phyloP scores from a whole-genome alignment of 2,329 filamentous ascomycete species.

The Xylaria sp. region DNA sequence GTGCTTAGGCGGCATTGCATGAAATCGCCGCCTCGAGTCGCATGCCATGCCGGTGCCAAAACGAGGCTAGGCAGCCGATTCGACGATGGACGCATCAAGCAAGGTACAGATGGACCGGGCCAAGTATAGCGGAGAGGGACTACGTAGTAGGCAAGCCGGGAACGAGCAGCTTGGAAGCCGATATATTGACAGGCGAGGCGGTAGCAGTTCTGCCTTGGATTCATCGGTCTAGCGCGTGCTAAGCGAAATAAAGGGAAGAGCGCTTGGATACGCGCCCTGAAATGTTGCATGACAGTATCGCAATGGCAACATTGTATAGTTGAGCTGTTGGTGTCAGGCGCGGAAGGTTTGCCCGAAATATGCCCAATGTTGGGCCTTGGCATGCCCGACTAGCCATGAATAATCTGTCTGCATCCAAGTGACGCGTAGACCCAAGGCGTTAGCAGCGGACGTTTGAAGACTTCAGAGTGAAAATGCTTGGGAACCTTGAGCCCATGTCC shows the following conservation, averaged over 20 bases:
- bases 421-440: not conserved
- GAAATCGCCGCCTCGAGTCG: conserved; percentile 13
- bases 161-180: conserved; percentile 17
- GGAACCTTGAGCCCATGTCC: not conserved
- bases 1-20: not conserved
- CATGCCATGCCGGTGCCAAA: not conserved
- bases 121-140: conserved; percentile 11
- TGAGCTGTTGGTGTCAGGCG: not conserved
- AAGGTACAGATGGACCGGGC: conserved; percentile 1
- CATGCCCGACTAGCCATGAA: not conserved
- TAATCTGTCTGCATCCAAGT: not conserved
- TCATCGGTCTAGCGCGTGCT: not conserved
- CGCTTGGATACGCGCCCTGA: not conserved
- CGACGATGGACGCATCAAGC: not conserved
- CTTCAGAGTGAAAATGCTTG: not conserved
- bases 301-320: conserved; percentile 13
- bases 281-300: conserved; percentile 19
- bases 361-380: conserved; percentile 11
- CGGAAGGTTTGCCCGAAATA: conserved; percentile 21
- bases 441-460: not conserved
- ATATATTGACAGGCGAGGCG: not conserved
- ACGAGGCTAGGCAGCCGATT: conserved; percentile 11
- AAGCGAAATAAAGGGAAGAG: not conserved
- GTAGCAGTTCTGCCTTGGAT: not conserved
- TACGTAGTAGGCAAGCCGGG: conserved; percentile 2